Evolutionary conservation across 1,284 basidiomycete species (phyloP), one percentile per base, ranked within the genome.

Genomic region (Microbotryum violaceum): DNA sequence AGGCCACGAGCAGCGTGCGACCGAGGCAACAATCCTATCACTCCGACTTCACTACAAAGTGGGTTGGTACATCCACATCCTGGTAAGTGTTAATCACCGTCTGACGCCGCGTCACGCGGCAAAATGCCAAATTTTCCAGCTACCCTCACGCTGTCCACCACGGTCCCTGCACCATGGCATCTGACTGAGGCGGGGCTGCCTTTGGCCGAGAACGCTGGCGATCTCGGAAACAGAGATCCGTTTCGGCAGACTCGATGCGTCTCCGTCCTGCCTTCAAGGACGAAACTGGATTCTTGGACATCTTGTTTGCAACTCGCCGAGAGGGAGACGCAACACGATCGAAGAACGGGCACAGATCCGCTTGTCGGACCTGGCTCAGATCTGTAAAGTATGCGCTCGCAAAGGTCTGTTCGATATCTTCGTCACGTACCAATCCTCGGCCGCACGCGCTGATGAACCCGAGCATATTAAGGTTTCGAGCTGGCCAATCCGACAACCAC

Each of bases 351-450:
- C n/a, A 52, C 64, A 62, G 29, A 57, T 69, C 21, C 67, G 57
- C 6, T 52, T 67, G 25, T 57, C 67, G 1, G 49, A 63, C 8
- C 63, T 69, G 42, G 37, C 60, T 4, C 44, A 46, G 9, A 18
- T 58, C n/a, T 64, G 65, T 31, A 16, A 25, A 29, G 21, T 65
- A 1, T 23, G 54, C 14, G 60, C 56, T 14, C 65, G 67, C 3
- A 31, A 50, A 12, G 62, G 61, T 45, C 54, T 65, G 14, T 71
- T 63, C 49, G 64, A 62, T 51, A 65, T 65, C 45, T 65, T 65
- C 56, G 66, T 62, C 56, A 70, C 67, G n/a, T 71, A 54, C 54
- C 69, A 67, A 52, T 64, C 60, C 25, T 54, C 66, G 25, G 62
- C 64, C 31, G 58, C 61, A 45, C 56, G 59, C 7, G 63, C 65